These are phyloP conservation scores for Tanacetum coccineum DNA, from an alignment of 129 eudicot species.

Conservation along the genomic window DNA sequence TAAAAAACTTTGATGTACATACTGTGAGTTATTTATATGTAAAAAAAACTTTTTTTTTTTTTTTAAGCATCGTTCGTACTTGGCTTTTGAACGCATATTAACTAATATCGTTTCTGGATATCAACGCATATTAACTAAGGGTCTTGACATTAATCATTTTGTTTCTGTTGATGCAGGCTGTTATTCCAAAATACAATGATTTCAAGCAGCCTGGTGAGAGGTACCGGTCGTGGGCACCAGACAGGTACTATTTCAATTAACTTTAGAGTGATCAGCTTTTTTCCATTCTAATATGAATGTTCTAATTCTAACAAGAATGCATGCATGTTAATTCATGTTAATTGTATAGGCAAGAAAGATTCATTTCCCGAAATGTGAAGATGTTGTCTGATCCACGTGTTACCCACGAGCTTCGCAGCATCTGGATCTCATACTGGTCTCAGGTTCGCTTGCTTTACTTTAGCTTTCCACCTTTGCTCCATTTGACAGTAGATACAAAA, in stretches of 20 bases:
- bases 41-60: too few relatives aligned
- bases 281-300: too few relatives aligned
- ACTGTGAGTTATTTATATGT: too few relatives aligned
- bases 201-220: conserved; percentile 81
- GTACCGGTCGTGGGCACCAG: conserved; percentile 66
- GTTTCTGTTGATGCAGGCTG: conserved; percentile 28
- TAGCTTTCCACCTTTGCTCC: background rate
- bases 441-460: conserved; percentile 38
- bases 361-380: conserved; percentile 47
- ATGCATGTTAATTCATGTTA: background rate
- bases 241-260: conserved; percentile 36
- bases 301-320: too few relatives aligned
- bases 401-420: conserved; percentile 69
- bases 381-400: conserved; percentile 60
- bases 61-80: too few relatives aligned
- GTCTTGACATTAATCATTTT: too few relatives aligned
- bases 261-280: too few relatives aligned
- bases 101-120: too few relatives aligned
- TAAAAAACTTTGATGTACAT: background rate
- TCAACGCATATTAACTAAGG: too few relatives aligned
- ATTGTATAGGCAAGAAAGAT: conserved; percentile 63
- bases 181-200: conserved; percentile 58
- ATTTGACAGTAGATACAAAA: background rate
- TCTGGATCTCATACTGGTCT: conserved; percentile 74
- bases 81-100: background rate